Percentiles rank a stretch among this genome's conserved stretches.
Evolutionary conservation across 371 early-diverging fungal genomes (phyloP).

Genomic region (Apophysomyces trapeziformis): DNA sequence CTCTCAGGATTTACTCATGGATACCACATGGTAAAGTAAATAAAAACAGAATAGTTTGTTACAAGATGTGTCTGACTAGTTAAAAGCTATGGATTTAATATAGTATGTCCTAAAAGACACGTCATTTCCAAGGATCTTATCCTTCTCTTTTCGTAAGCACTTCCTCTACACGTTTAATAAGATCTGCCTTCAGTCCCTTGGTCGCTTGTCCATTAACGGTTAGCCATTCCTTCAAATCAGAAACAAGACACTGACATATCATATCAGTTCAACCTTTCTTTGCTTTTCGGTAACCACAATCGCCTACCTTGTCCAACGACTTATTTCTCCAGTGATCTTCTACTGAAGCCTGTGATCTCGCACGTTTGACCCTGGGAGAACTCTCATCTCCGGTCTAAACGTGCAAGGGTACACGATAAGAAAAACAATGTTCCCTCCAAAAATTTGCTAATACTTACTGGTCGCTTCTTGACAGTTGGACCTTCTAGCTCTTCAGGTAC

Average conservation of each 20-base stretch:
- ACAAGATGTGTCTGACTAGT: too few species aligned
- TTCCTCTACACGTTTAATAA: conserved; percentile 47
- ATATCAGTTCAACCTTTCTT: not conserved
- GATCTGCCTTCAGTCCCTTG: conserved; percentile 51
- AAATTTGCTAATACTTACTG: not conserved
- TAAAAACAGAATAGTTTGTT: too few species aligned
- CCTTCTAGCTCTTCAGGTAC: not conserved
- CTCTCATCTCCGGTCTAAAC: not conserved
- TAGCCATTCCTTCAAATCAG: conserved; percentile 57
- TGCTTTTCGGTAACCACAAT: not conserved
- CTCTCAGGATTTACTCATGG: too few species aligned
- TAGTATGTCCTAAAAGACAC: too few species aligned
- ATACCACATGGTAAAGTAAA: too few species aligned
- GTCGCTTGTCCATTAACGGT: conserved; percentile 38
- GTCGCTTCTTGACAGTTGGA: not conserved
- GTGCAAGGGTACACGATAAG: not conserved
- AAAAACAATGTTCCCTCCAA: not conserved
- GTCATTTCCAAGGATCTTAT: not conserved
- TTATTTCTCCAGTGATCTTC: conserved; percentile 11
- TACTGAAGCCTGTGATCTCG: conserved; percentile 6
- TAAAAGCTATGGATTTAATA: too few species aligned
- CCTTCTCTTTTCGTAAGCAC: conserved; percentile 12
- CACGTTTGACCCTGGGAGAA: conserved; percentile 1
- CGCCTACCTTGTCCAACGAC: conserved; percentile 14
- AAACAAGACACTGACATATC: conserved; percentile 43